These are phyloP conservation scores for Citrus medica DNA, from an alignment of 345 rosid species.

Conservation along the genomic window DNA sequence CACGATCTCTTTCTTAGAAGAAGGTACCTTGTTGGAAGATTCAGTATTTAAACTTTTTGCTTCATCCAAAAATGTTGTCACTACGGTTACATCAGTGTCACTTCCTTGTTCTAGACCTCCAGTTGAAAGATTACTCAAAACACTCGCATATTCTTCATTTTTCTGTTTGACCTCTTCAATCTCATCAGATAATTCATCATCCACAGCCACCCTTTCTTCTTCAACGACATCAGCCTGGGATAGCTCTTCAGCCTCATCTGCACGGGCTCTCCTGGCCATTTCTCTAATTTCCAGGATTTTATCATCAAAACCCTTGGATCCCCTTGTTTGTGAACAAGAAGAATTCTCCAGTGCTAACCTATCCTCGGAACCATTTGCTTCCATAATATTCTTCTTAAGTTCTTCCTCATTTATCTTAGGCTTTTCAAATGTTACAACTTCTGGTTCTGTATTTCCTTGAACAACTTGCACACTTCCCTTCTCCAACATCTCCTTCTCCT, in stretches of 20 bases:
- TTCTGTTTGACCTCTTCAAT: conserved; percentile 11
- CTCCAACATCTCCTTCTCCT: conserved; percentile 47
- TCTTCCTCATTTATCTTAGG: conserved; percentile 62
- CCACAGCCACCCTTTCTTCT: conserved; percentile 27
- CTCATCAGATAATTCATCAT: conserved; percentile 16
- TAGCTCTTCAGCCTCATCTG: conserved; percentile 39
- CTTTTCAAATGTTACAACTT: conserved; percentile 29
- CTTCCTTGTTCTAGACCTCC: conserved; percentile 20
- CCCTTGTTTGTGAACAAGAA: conserved; percentile 26
- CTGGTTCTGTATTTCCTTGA: conserved; percentile 30
- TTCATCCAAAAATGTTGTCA: not conserved
- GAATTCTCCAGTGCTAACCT: conserved; percentile 29
- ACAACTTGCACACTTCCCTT: conserved; percentile 55
- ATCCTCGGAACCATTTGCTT: conserved; percentile 35
- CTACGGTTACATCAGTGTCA: conserved; percentile 20
- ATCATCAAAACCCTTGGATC: conserved; percentile 29
- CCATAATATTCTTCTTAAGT: conserved; percentile 46
- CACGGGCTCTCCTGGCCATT: conserved; percentile 55
- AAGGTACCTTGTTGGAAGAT: conserved; percentile 17
- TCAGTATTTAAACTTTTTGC: conserved; percentile 17
- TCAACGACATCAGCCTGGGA: conserved; percentile 21
- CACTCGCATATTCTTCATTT: conserved; percentile 19
- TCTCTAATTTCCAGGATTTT: conserved; percentile 47
- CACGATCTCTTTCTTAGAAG: conserved; percentile 22
- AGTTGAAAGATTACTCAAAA: conserved; percentile 12